Conservation (phyloP, 306 rosid species). For the Gastrolobium bilobum region DNA sequence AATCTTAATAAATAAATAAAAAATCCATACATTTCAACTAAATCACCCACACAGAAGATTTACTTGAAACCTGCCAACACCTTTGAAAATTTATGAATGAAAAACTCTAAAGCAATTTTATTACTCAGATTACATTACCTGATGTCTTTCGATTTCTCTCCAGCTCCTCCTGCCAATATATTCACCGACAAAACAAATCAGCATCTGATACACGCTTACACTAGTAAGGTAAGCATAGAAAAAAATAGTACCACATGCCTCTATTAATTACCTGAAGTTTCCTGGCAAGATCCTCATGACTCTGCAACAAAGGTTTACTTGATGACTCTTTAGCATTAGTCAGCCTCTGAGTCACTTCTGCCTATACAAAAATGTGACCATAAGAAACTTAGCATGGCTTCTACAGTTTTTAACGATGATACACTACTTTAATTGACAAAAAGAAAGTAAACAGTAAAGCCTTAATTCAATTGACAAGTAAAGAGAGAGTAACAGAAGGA, state of each 20-base stretch:
- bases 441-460: too few relatives aligned
- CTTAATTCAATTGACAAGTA: slow-evolving; percentile 1
- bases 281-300: slow-evolving; percentile 96
- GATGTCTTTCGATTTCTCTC: slow-evolving; percentile 56
- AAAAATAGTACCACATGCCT: slow-evolving; percentile 7
- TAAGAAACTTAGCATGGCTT: slow-evolving; percentile 33
- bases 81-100: slow-evolving; percentile 19
- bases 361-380: slow-evolving; percentile 60
- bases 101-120: slow-evolving; percentile 23
- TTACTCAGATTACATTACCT: slow-evolving; percentile 48
- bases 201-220: slow-evolving; percentile 15
- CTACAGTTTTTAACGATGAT: slow-evolving; percentile 1
- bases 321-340: slow-evolving; percentile 81
- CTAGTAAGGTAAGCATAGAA: neutral
- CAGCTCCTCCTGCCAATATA: slow-evolving; percentile 59
- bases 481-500: slow-evolving; percentile 3
- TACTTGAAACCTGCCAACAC: neutral
- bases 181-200: slow-evolving; percentile 22
- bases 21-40: neutral
- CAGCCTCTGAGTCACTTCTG: slow-evolving; percentile 95
- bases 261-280: slow-evolving; percentile 80
- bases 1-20: neutral
- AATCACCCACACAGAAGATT: slow-evolving; percentile 17
- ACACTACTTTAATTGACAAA: too few relatives aligned
- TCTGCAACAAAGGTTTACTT: slow-evolving; percentile 77